Conservation (phyloP, 2,329 filamentous ascomycete species). For the Alternaria dauci region DNA sequence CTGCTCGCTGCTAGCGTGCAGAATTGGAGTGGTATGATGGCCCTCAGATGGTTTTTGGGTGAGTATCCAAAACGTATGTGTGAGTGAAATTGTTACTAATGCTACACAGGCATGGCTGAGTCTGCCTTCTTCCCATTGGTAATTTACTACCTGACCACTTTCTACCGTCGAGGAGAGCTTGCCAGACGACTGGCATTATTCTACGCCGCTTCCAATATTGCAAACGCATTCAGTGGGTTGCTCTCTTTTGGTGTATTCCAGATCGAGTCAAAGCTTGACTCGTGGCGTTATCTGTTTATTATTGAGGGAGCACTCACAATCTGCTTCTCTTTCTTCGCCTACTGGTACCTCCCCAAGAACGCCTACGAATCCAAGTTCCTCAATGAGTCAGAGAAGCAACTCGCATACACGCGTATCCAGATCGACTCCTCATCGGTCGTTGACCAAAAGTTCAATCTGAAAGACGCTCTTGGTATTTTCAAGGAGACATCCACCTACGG, state of each 20-base stretch:
- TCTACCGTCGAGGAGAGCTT: constrained; percentile 76
- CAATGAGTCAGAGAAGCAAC: constrained; percentile 68
- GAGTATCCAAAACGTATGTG: constrained; percentile 1
- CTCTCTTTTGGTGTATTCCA: constrained; percentile 70
- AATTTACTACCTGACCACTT: constrained; percentile 67
- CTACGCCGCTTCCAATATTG: constrained; percentile 79
- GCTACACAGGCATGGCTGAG: constrained; percentile 62
- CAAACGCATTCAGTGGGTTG: constrained; percentile 70
- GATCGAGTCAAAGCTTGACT: constrained; percentile 60
- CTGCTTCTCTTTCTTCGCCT: constrained; percentile 68
- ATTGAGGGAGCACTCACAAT: constrained; percentile 68
- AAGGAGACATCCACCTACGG: constrained; percentile 63
- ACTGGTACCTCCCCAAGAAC: constrained; percentile 72
- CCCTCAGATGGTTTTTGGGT: constrained; percentile 73
- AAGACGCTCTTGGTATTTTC: constrained; percentile 62
- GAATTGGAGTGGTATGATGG: constrained; percentile 72
- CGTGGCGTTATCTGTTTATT: constrained; percentile 73
- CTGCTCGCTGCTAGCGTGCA: constrained; percentile 64
- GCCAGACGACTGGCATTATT: constrained; percentile 75
- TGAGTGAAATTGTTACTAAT: constrained; percentile 13
- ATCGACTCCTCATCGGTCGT: constrained; percentile 75
- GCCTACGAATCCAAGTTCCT: constrained; percentile 72
- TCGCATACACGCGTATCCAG: constrained; percentile 77
- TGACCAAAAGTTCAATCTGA: constrained; percentile 63
- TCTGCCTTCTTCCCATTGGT: constrained; percentile 75